Base-by-base conservation (phyloP, 2,329 filamentous ascomycete species). In the Dendrostoma leiphaemia region DNA sequence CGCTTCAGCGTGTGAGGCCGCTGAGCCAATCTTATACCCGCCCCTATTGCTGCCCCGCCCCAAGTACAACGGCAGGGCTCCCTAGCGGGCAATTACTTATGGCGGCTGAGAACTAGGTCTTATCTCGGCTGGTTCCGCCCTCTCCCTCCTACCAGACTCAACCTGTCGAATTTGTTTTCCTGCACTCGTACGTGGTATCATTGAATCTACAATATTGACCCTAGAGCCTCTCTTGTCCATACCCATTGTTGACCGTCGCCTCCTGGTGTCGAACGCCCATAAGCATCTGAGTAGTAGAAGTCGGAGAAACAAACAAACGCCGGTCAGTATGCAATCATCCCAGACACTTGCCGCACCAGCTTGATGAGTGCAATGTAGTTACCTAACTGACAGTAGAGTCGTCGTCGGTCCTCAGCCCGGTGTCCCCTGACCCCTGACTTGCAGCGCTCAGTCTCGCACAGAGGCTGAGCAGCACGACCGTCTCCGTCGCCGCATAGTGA, bases 401-500 rank as follows among this genome's bases (percentile, higher is more conserved):
- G 44, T 85, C 83, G 56, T 86, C 83, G n/a, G 75, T 73, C 51
- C 80, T 75, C 54, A 84, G 63, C 3, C 83, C 83, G 9, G 81
- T 79, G 63, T 80, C 85, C 65, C 86, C 82, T 0, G 83, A 86
- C 19, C 89, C 89, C 67, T 92, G 89, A 57, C 89, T 91, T 12
- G 89, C 90, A 56, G 88, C 90, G 64, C 88, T 92, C 65, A 96
- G 68, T 57, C 91, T 75, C 12, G 91, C 91, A 67, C 91, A 96
- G 15, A 99, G 76, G 61, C 92, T 93, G 59, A 97, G 74, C 60
- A 99, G 79, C 17, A 96, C 94, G 3, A 97, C 93, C 35, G 94
- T 97, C 75, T 99, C 94, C 0, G 94, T 97, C 0, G 94, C 94
- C 3, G 94, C 94, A 64, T 97, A 95, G 71, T 97, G 96, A 64